Base-by-base conservation (phyloP, 192 early-diverging fungal genomes). In the Rhizophagus sp. region DNA sequence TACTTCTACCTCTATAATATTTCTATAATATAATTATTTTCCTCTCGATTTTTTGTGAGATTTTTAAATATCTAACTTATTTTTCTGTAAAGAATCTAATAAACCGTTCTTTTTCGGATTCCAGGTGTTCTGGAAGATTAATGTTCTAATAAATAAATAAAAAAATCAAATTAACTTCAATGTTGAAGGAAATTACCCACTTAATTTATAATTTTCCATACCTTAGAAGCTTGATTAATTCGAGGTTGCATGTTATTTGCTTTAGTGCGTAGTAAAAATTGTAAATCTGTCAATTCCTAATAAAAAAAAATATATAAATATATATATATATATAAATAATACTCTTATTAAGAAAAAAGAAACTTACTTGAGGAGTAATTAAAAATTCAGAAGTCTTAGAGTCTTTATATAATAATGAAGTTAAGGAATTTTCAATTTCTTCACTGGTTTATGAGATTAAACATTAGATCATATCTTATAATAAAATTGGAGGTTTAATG, bases 241-340 rank as follows among this genome's bases (percentile, higher is more conserved):
- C 33, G 62, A 24, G 74, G 74, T 11, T 76, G 74, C 3, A 76
- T 10, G 3, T 24, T 34, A 63, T 62, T 76, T 22, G 62, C 41
- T 63, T 63, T 76, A 17, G 15, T 1, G 64, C 57, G 61, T 63
- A 76, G 44, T 19, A 62, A 62, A 41, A 63, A 19, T 77, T 77
- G 75, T 39, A 77, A 27, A 66, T 77, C 75, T 50, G 75, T 67
- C 30, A 77, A 67, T 77, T 61, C 34, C 75, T 77, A 66, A 65
- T 65, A 41, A 41, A 41, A 41, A 41, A 0, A 41, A 22, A 66
- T n/a, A n/a, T n/a, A n/a, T n/a, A n/a, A n/a, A n/a, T n/a, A n/a
- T n/a, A n/a, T n/a, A n/a, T n/a, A n/a, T n/a, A n/a, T n/a, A n/a
- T n/a, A n/a, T n/a, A n/a, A n/a, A n/a, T n/a, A n/a, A n/a, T n/a